These are phyloP conservation scores for Kazachstania kunashirensis DNA, from an alignment of 805 yeast species.

Conservation along the genomic window DNA sequence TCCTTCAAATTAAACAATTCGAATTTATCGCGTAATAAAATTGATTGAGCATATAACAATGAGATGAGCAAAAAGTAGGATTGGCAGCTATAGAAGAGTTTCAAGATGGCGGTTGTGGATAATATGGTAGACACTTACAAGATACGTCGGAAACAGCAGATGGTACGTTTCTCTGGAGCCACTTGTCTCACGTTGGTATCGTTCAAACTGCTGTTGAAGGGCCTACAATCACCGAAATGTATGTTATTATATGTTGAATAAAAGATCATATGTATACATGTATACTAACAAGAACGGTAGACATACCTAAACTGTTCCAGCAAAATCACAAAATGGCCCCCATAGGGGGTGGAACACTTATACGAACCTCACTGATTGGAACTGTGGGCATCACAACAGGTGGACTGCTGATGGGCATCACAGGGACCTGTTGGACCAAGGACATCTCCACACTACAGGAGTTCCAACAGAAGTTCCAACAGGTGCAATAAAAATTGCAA, in stretches of 20 bases:
- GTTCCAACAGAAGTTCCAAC: constrained; percentile 29
- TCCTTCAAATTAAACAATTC: too few relatives aligned
- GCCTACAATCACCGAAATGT: constrained; percentile 62
- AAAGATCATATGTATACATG: not conserved
- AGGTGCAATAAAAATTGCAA: too few relatives aligned
- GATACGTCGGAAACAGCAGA: constrained; percentile 58
- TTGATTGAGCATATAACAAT: too few relatives aligned
- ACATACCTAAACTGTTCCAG: constrained; percentile 65
- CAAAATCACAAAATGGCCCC: constrained; percentile 56
- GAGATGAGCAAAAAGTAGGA: too few relatives aligned
- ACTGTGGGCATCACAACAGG: constrained; percentile 69
- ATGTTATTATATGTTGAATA: constrained; percentile 10
- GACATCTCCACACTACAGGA: constrained; percentile 64
- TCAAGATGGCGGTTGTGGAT: not conserved
- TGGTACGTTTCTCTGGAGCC: constrained; percentile 62
- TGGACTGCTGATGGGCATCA: constrained; percentile 58
- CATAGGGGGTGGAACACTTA: constrained; percentile 14
- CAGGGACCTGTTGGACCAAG: constrained; percentile 72
- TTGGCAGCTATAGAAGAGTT: too few relatives aligned
- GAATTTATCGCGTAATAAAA: too few relatives aligned
- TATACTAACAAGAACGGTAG: constrained; percentile 13
- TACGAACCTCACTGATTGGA: constrained; percentile 35
- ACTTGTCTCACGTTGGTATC: constrained; percentile 64
- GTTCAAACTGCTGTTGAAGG: constrained; percentile 64
- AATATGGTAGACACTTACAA: constrained; percentile 30